Percentiles rank a stretch among this genome's conserved stretches.
These are phyloP conservation scores for Barnettozyma siamensis DNA, from an alignment of 805 yeast species.

Conservation along the genomic window DNA sequence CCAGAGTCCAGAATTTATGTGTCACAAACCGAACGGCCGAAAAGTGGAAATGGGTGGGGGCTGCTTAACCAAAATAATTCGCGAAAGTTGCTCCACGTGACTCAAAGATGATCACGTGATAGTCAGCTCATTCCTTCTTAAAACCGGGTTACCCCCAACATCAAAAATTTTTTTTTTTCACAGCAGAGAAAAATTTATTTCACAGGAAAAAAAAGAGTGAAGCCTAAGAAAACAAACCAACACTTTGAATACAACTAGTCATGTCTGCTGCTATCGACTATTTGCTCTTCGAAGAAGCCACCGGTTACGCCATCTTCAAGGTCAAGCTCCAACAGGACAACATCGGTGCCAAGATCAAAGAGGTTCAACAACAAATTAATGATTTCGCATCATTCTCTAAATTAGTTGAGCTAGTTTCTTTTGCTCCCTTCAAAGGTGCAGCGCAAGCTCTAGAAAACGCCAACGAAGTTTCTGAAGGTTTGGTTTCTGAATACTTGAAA, in stretches of 20 bases:
- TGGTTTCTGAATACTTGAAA: conserved; percentile 88
- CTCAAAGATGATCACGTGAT: too few relatives aligned
- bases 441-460: conserved; percentile 99
- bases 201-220: conserved; percentile 2
- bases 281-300: conserved; percentile 95
- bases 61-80: too few relatives aligned
- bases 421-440: conserved; percentile 98
- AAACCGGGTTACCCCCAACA: conserved; percentile 6
- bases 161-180: conserved; percentile 8
- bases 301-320: conserved; percentile 96
- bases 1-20: background rate
- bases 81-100: background rate
- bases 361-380: conserved; percentile 85
- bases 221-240: too few relatives aligned
- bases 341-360: conserved; percentile 84
- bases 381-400: conserved; percentile 87
- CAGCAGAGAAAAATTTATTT: conserved; percentile 1
- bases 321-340: conserved; percentile 92
- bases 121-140: conserved; percentile 3
- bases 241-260: background rate
- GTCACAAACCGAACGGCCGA: background rate
- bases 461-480: conserved; percentile 95
- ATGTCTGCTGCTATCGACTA: conserved; percentile 75
- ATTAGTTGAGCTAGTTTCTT: conserved; percentile 86
- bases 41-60: too few relatives aligned